phyloP scores from a whole-genome alignment of 2,329 filamentous ascomycete species.

The Colletotrichum sojae region DNA sequence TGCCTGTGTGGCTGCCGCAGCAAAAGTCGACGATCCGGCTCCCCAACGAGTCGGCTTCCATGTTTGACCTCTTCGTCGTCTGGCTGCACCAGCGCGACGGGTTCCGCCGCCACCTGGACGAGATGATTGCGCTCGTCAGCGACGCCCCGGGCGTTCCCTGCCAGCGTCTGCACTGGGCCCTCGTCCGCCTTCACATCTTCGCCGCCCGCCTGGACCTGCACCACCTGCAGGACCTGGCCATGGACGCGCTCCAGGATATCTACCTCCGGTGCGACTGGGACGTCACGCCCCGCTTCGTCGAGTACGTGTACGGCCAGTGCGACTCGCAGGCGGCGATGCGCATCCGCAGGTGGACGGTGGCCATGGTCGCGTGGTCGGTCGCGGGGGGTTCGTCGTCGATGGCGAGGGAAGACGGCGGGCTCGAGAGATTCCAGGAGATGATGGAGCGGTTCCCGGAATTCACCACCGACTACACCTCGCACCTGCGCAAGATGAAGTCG shows the following conservation, averaged over 20 bases:
- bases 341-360: slow-evolving; percentile 71
- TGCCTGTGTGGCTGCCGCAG: slow-evolving; percentile 53
- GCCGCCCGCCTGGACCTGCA: slow-evolving; percentile 65
- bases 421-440: slow-evolving; percentile 57
- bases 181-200: slow-evolving; percentile 71
- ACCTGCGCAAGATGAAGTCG: slow-evolving; percentile 66
- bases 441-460: slow-evolving; percentile 63
- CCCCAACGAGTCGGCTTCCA: slow-evolving; percentile 63
- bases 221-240: slow-evolving; percentile 68
- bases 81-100: slow-evolving; percentile 62
- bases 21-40: slow-evolving; percentile 50
- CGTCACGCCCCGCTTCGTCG: slow-evolving; percentile 65
- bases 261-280: slow-evolving; percentile 73
- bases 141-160: slow-evolving; percentile 44
- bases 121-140: slow-evolving; percentile 50
- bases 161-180: slow-evolving; percentile 63
- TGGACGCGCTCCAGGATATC: slow-evolving; percentile 72
- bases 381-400: slow-evolving; percentile 50
- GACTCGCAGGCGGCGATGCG: slow-evolving; percentile 64
- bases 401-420: slow-evolving; percentile 37
- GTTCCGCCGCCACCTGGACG: slow-evolving; percentile 61
- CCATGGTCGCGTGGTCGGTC: slow-evolving; percentile 72
- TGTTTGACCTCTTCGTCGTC: slow-evolving; percentile 68
- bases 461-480: slow-evolving; percentile 64
- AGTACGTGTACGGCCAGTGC: slow-evolving; percentile 68